phyloP scores from a whole-genome alignment of 805 yeast species.

The Candida succiphila region DNA sequence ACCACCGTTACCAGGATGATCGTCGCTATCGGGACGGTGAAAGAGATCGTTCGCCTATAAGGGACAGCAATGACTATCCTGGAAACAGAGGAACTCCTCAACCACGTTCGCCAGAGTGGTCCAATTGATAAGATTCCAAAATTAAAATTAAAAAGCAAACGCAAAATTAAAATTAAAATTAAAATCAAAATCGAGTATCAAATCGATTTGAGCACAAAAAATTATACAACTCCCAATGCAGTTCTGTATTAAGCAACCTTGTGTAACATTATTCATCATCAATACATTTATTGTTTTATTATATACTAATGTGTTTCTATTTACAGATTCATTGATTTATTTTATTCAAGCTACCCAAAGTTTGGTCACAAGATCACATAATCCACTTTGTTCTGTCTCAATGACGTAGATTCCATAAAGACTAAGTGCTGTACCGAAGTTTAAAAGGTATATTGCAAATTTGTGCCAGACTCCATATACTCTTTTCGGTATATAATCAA shows the following conservation, averaged over 20 bases:
- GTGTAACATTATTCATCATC: too few species aligned
- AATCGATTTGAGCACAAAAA: not conserved
- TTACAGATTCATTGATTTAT: not conserved
- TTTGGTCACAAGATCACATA: constrained; percentile 51
- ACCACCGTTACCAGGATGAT: not conserved
- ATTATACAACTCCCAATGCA: not conserved
- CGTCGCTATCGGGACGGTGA: not conserved
- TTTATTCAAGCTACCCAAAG: constrained; percentile 47
- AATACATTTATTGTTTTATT: not conserved
- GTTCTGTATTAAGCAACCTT: too few species aligned
- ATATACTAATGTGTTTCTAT: not conserved
- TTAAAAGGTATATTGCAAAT: constrained; percentile 47
- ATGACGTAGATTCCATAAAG: constrained; percentile 64
- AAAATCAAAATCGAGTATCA: not conserved
- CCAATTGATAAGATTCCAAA: constrained; percentile 4
- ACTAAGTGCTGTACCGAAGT: constrained; percentile 54
- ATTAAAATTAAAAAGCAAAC: not conserved
- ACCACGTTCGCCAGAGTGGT: constrained; percentile 12
- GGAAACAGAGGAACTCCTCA: constrained; percentile 3
- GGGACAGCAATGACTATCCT: constrained; percentile 8
- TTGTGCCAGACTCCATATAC: constrained; percentile 60
- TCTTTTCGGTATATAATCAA: constrained; percentile 69
- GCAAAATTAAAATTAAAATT: not conserved
- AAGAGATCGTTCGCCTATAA: constrained; percentile 13
- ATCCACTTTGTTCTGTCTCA: constrained; percentile 54